These are phyloP conservation scores for Schoenoplectus tabernaemontani DNA, from an alignment of 202 grass and related monocot genomes.

Conservation along the genomic window DNA sequence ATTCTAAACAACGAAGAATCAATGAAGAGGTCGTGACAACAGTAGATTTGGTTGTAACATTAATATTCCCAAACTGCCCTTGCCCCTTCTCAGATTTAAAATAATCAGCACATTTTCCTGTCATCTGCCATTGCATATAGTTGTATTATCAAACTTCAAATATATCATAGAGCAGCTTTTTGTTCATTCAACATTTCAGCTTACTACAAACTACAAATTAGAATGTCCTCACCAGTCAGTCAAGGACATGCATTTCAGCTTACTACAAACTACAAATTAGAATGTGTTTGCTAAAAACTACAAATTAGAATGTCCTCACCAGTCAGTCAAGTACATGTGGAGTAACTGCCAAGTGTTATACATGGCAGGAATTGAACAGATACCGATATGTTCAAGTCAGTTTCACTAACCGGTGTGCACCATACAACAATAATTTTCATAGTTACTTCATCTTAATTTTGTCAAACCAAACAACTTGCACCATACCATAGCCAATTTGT, in stretches of 20 bases:
- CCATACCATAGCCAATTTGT: background rate
- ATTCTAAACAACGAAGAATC: conserved; percentile 51
- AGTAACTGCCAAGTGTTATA: background rate
- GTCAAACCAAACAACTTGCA: background rate
- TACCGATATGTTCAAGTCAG: background rate
- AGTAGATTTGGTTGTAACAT: conserved; percentile 29
- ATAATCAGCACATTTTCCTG: conserved; percentile 61
- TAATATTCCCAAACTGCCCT: conserved; percentile 58
- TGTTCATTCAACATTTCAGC: background rate
- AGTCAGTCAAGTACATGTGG: background rate
- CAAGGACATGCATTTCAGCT: background rate
- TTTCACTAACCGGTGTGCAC: background rate
- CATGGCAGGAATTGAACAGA: background rate
- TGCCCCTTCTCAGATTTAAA: conserved; percentile 40
- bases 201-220: background rate
- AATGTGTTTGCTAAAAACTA: background rate
- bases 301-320: no score
- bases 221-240: background rate
- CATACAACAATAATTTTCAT: background rate
- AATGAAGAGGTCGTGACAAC: conserved; percentile 29
- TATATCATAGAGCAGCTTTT: background rate
- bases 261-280: background rate
- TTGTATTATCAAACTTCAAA: conserved; percentile 17
- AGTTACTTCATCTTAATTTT: background rate
- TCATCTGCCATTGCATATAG: conserved; percentile 43